These are phyloP conservation scores for Mrakia hoshinonis DNA, from an alignment of 768 basidiomycete species.

Conservation along the genomic window DNA sequence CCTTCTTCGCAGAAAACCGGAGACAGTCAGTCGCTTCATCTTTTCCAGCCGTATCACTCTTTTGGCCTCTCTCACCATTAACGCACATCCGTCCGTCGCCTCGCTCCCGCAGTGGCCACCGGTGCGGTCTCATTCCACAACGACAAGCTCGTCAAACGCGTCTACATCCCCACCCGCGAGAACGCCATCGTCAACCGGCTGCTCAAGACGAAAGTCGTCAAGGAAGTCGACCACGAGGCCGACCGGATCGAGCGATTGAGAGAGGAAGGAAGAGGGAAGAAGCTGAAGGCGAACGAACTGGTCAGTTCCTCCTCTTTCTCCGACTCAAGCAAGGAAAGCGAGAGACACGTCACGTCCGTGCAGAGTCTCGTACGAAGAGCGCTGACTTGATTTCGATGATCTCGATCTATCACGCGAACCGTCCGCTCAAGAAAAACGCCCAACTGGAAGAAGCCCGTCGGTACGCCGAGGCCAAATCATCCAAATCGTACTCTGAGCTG, in stretches of 20 bases:
- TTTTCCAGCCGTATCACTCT: neutral
- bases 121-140: constrained; percentile 92
- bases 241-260: constrained; percentile 66
- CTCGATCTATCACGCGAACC: constrained; percentile 9
- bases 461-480: constrained; percentile 78
- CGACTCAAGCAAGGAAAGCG: neutral
- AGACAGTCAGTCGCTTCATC: constrained; percentile 42
- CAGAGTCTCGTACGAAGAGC: too few species aligned
- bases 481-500: constrained; percentile 74
- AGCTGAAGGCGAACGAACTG: constrained; percentile 65
- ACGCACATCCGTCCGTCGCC: neutral
- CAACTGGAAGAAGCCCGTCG: constrained; percentile 64
- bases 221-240: constrained; percentile 75
- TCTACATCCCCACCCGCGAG: constrained; percentile 69
- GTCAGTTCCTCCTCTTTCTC: constrained; percentile 43
- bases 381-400: too few species aligned
- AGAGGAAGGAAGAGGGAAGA: constrained; percentile 43
- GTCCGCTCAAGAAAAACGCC: constrained; percentile 55
- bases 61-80: neutral
- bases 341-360: neutral
- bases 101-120: constrained; percentile 60
- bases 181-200: constrained; percentile 85
- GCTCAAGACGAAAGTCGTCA: constrained; percentile 84
- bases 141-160: constrained; percentile 70
- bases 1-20: constrained; percentile 68